phyloP scores from a whole-genome alignment of 768 basidiomycete genomes.

The Zangia roseola region DNA sequence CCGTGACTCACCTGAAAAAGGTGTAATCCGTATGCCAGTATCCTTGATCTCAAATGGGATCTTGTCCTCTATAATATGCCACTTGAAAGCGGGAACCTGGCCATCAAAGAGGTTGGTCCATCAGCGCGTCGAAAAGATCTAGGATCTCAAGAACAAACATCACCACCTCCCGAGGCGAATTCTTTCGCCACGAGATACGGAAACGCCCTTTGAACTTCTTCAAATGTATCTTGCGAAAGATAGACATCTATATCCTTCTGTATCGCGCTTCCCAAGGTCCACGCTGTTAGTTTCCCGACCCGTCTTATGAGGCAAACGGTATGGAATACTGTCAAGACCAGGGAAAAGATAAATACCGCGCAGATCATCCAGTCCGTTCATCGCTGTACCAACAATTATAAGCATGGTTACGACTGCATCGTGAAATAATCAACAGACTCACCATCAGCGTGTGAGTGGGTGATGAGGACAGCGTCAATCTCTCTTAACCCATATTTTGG shows the following conservation, averaged over 20 bases:
- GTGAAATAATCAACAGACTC: conserved; percentile 3
- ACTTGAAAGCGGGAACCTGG: conserved; percentile 79
- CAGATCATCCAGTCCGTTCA: conserved; percentile 89
- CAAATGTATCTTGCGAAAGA: conserved; percentile 60
- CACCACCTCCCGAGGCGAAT: conserved; percentile 77
- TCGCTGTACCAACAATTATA: conserved; percentile 45
- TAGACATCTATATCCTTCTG: conserved; percentile 77
- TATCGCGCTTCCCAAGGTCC: conserved; percentile 67
- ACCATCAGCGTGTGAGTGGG: conserved; percentile 88
- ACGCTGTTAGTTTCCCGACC: conserved; percentile 43
- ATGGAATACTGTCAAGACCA: not conserved
- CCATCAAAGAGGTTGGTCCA: conserved; percentile 4
- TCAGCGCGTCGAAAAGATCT: not conserved
- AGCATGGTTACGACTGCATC: not conserved
- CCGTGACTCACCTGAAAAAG: conserved; percentile 68
- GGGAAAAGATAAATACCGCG: conserved; percentile 49
- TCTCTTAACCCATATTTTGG: conserved; percentile 72
- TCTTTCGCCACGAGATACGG: conserved; percentile 80
- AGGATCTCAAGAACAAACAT: conserved; percentile 42
- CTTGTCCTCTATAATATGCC: conserved; percentile 75
- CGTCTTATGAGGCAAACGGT: conserved; percentile 4
- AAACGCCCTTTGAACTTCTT: conserved; percentile 66
- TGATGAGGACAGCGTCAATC: conserved; percentile 77
- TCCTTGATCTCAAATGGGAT: conserved; percentile 65
- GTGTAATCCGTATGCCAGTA: conserved; percentile 61